A percentile compares a stretch with the other conserved stretches of the same genome.
Evolutionary conservation across 352 stramenopile species (phyloP).

Genomic region (Globisporangium radiosum): DNA sequence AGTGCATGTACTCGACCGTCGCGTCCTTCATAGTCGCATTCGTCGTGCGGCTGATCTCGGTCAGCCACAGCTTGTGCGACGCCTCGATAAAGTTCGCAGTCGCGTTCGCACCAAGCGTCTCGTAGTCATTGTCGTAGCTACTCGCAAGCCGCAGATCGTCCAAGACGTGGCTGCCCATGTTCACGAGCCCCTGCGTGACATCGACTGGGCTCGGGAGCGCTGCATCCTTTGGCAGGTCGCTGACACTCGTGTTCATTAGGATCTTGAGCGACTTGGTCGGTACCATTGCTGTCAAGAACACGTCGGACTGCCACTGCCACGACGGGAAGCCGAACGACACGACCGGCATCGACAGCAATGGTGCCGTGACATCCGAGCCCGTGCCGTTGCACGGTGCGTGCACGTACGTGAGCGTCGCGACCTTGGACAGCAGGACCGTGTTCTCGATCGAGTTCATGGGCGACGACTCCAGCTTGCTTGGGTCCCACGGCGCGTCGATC

Average conservation of each 20-base stretch:
- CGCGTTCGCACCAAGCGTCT: neutral
- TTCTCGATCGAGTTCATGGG: conserved; percentile 5
- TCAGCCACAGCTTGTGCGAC: neutral
- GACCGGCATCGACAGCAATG: neutral
- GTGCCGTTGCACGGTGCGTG: neutral
- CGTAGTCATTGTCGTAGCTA: neutral
- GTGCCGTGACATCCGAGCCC: neutral
- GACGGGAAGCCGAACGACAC: conserved; percentile 14
- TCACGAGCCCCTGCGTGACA: conserved; percentile 4
- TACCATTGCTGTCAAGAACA: neutral
- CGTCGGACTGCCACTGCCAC: conserved; percentile 7
- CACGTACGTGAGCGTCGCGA: neutral
- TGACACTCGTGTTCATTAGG: neutral
- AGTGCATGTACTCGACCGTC: conserved; percentile 8
- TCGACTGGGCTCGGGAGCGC: conserved; percentile 8
- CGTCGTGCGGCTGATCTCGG: neutral
- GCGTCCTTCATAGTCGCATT: neutral
- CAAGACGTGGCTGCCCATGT: neutral
- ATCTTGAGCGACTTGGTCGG: conserved; percentile 7
- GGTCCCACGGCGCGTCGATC: neutral
- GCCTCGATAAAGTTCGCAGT: neutral
- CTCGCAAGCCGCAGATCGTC: neutral
- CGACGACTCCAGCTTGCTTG: neutral
- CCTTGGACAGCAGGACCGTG: conserved; percentile 13
- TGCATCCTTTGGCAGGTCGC: neutral